phyloP scores from a whole-genome alignment of 345 rosid genomes.

The Eucalyptus caleyi region DNA sequence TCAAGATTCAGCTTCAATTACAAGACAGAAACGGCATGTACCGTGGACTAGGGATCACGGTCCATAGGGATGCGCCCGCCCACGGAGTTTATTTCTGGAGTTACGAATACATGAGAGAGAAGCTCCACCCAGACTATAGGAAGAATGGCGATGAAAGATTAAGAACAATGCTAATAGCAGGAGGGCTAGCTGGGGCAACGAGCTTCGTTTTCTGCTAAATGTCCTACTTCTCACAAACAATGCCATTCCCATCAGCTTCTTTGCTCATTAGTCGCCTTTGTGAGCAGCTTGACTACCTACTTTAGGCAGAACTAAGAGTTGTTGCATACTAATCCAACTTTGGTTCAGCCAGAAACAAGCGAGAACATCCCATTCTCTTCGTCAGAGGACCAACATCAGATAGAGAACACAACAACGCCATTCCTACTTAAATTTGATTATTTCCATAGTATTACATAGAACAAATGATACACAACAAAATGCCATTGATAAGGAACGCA shows the following conservation, averaged over 20 bases:
- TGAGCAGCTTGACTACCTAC: not conserved
- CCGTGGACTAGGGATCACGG: conserved; percentile 57
- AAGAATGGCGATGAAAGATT: conserved; percentile 56
- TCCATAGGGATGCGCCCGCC: conserved; percentile 73
- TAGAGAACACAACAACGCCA: not conserved
- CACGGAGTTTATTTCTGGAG: conserved; percentile 90
- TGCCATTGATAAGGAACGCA: not conserved
- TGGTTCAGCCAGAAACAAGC: not conserved
- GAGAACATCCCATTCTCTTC: not conserved
- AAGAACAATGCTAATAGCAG: conserved; percentile 66
- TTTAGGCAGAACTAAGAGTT: not conserved
- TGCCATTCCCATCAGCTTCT: not conserved
- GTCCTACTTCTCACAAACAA: not conserved
- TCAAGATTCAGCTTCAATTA: conserved; percentile 84
- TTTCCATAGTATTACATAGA: not conserved
- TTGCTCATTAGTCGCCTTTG: not conserved
- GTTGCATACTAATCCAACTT: not conserved
- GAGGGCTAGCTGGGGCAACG: conserved; percentile 84
- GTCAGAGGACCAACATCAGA: not conserved
- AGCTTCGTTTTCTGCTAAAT: conserved; percentile 74
- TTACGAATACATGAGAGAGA: conserved; percentile 69
- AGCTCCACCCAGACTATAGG: conserved; percentile 83
- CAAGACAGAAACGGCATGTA: conserved; percentile 47
- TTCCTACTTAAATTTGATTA: not conserved
- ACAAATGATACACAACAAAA: not conserved